Evolutionary conservation across 139 green algal genomes (phyloP).

Genomic region (Ettlia oleoabundans): DNA sequence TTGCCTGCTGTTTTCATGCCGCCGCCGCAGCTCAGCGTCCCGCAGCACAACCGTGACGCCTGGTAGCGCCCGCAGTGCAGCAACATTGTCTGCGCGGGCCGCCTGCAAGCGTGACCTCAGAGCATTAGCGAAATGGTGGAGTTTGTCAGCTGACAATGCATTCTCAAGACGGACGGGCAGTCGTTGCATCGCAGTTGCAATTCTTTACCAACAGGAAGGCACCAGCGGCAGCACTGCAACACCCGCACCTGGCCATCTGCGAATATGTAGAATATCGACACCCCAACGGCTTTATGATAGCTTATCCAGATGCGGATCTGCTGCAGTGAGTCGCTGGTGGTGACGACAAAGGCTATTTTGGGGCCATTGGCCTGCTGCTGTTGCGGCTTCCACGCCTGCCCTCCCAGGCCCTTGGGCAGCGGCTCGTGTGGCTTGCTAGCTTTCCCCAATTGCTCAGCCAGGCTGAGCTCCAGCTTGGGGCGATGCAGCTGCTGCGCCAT

Average conservation of each 20-base stretch:
- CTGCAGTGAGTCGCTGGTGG: constrained; percentile 56
- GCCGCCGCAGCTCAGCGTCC: constrained; percentile 52
- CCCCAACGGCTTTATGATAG: constrained; percentile 64
- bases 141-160: too few species aligned
- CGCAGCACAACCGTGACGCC: constrained; percentile 59
- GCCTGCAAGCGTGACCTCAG: too few species aligned
- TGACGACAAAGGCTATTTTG: constrained; percentile 66
- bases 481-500: constrained; percentile 14
- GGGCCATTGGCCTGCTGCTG: background rate
- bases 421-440: background rate
- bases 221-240: too few species aligned
- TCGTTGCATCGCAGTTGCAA: too few species aligned
- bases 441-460: background rate
- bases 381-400: background rate
- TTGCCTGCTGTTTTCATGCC: constrained; percentile 47
- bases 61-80: constrained; percentile 35
- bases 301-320: constrained; percentile 64
- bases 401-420: background rate
- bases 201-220: too few species aligned
- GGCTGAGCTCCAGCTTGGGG: constrained; percentile 34
- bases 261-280: constrained; percentile 72
- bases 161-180: too few species aligned
- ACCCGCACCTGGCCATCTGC: constrained; percentile 63
- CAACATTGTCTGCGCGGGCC: constrained; percentile 11
- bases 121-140: too few species aligned